Conservation (phyloP, 139 green algal species). For the Mesotaenium endlicherianum region DNA sequence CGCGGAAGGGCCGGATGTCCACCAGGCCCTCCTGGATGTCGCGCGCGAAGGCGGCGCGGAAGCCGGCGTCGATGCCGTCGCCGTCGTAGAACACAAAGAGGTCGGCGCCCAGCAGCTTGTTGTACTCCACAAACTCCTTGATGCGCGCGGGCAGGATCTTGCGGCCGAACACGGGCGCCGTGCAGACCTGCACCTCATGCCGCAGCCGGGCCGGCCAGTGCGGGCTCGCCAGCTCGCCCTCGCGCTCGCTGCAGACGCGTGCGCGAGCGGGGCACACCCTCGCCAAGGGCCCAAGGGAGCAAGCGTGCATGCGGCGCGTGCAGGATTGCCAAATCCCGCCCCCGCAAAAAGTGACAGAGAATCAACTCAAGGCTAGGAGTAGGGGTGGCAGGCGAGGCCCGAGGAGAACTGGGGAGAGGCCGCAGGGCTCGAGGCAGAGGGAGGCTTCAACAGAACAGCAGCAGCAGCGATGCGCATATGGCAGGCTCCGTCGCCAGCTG, state of each 20-base stretch:
- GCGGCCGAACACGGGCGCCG: neutral
- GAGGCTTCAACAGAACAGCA: too few relatives aligned
- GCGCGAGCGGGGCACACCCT: too few relatives aligned
- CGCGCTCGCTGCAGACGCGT: neutral
- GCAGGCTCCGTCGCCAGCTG: too few relatives aligned
- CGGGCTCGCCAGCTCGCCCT: neutral
- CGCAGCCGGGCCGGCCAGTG: neutral
- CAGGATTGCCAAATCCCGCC: neutral
- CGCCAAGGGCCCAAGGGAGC: neutral
- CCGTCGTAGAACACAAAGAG: neutral
- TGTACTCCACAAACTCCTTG: slow-evolving; percentile 1
- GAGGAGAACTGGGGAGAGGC: too few relatives aligned
- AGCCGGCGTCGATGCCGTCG: neutral
- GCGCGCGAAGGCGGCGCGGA: neutral
- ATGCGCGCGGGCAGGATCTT: neutral
- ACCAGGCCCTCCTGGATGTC: neutral
- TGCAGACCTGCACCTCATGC: neutral
- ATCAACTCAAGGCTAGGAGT: too few relatives aligned
- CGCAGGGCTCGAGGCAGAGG: too few relatives aligned
- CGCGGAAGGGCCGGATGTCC: neutral
- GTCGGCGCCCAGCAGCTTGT: neutral
- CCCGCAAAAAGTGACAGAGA: too few relatives aligned
- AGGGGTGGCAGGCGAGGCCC: too few relatives aligned
- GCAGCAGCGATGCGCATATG: too few relatives aligned
- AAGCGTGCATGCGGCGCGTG: neutral